phyloP scores from a whole-genome alignment of 495 filamentous ascomycete genomes.

The Clohesyomyces aquaticus region DNA sequence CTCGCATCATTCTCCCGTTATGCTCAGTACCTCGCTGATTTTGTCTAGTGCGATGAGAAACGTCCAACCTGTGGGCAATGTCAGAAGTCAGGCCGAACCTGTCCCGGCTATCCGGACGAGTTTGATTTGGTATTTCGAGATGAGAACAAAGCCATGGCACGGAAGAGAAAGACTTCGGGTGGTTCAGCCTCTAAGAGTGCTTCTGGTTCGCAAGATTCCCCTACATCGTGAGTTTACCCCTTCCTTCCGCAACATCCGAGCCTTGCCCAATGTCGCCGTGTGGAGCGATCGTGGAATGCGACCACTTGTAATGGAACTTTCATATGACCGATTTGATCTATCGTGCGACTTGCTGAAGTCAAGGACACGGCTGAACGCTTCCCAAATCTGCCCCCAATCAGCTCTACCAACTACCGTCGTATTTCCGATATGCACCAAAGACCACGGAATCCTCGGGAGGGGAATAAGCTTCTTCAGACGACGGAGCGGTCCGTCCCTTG shows the following conservation, averaged over 20 bases:
- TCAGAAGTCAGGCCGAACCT: conserved; percentile 38
- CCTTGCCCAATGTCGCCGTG: background rate
- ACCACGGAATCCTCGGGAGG: background rate
- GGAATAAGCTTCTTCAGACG: background rate
- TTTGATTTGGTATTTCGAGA: conserved; percentile 47
- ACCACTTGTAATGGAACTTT: no score
- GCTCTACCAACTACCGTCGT: no score
- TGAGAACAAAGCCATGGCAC: conserved; percentile 40
- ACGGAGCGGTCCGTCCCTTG: background rate
- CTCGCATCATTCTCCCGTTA: background rate
- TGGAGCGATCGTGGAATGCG: no score
- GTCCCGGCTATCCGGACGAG: conserved; percentile 45
- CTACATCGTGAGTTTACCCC: conserved; percentile 27
- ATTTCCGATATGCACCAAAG: no score
- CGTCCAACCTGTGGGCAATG: conserved; percentile 44
- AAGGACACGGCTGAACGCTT: no score
- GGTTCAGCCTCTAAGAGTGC: conserved; percentile 17
- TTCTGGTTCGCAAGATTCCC: conserved; percentile 23
- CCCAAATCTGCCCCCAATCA: no score
- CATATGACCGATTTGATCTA: no score
- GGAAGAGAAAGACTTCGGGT: conserved; percentile 34
- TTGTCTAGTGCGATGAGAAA: conserved; percentile 43
- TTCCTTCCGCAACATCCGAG: background rate
- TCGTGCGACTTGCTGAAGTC: no score
- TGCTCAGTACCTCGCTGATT: conserved; percentile 7